These are phyloP conservation scores for Rhodosporidiobolus sp. DNA, from an alignment of 768 basidiomycete genomes.

Conservation along the genomic window DNA sequence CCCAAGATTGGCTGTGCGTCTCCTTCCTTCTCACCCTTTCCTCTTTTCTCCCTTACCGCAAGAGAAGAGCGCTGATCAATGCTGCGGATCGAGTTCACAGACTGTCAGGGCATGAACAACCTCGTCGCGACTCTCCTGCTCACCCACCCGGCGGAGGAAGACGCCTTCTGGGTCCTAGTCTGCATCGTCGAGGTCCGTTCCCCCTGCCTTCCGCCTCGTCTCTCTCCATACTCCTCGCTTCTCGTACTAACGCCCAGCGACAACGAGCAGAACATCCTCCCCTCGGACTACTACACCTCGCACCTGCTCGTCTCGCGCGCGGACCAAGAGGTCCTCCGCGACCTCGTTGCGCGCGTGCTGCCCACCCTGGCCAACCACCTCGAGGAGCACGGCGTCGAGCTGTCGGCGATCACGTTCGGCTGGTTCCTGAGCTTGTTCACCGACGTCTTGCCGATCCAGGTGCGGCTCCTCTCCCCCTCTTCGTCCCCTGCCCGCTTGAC, in stretches of 20 bases:
- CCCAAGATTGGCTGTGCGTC: slow-evolving; percentile 69
- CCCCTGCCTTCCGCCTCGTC: not conserved
- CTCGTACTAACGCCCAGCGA: too few species aligned
- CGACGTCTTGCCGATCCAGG: slow-evolving; percentile 92
- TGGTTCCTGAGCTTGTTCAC: slow-evolving; percentile 98
- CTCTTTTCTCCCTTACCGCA: too few species aligned
- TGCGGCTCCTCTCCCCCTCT: slow-evolving; percentile 48
- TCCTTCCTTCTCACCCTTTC: not conserved
- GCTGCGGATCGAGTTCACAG: too few species aligned
- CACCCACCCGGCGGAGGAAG: slow-evolving; percentile 90
- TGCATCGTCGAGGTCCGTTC: slow-evolving; percentile 67
- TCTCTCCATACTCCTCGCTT: not conserved
- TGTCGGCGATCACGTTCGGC: slow-evolving; percentile 92
- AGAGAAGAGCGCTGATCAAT: too few species aligned
- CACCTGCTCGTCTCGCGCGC: slow-evolving; percentile 87
- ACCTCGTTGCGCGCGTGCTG: slow-evolving; percentile 62
- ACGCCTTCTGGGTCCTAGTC: slow-evolving; percentile 90
- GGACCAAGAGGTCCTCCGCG: slow-evolving; percentile 83
- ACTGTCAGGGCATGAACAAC: slow-evolving; percentile 72
- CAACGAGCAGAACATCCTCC: slow-evolving; percentile 60
- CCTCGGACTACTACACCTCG: slow-evolving; percentile 89
- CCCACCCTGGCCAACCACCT: slow-evolving; percentile 60
- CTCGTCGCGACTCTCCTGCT: slow-evolving; percentile 90
- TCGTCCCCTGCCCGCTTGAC: not conserved
- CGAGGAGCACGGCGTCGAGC: slow-evolving; percentile 74